Conservation (phyloP, 1,139 yeast species). For the Hyphopichia burtonii region DNA sequence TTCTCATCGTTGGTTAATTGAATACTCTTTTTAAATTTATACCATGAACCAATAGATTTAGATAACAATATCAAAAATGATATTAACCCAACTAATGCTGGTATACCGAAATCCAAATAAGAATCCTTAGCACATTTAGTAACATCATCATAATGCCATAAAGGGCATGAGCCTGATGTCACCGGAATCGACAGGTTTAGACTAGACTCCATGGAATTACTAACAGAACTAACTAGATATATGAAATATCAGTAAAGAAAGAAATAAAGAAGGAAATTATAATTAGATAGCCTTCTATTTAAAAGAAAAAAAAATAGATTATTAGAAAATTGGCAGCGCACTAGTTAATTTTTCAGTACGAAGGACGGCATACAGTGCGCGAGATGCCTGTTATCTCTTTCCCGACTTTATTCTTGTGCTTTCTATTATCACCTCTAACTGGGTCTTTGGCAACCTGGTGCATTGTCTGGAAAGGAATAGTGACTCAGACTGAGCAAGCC, state of each 20-base stretch:
- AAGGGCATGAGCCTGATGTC: slow-evolving; percentile 8
- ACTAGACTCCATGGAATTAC: not conserved
- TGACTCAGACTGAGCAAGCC: too few relatives aligned
- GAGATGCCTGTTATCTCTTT: too few relatives aligned
- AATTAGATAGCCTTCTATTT: too few relatives aligned
- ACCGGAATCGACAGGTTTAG: not conserved
- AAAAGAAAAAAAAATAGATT: too few relatives aligned
- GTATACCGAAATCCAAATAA: slow-evolving; percentile 16
- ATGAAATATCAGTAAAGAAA: not conserved
- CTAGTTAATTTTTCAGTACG: too few relatives aligned
- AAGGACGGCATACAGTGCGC: too few relatives aligned
- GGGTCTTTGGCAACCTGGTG: too few relatives aligned
- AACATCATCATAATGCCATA: slow-evolving; percentile 48
- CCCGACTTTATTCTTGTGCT: not conserved
- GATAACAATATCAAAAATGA: slow-evolving; percentile 28
- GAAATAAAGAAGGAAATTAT: not conserved
- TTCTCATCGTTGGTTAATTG: slow-evolving; percentile 19
- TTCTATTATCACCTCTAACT: not conserved
- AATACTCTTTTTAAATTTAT: slow-evolving; percentile 6
- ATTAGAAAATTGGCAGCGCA: too few relatives aligned
- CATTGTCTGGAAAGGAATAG: too few relatives aligned
- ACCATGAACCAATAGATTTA: slow-evolving; percentile 19
- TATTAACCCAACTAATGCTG: slow-evolving; percentile 28
- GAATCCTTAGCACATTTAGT: slow-evolving; percentile 45
- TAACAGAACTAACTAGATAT: not conserved